Evolutionary conservation across 768 basidiomycete species (phyloP).

Genomic region (Xerocomellus amylosporus): DNA sequence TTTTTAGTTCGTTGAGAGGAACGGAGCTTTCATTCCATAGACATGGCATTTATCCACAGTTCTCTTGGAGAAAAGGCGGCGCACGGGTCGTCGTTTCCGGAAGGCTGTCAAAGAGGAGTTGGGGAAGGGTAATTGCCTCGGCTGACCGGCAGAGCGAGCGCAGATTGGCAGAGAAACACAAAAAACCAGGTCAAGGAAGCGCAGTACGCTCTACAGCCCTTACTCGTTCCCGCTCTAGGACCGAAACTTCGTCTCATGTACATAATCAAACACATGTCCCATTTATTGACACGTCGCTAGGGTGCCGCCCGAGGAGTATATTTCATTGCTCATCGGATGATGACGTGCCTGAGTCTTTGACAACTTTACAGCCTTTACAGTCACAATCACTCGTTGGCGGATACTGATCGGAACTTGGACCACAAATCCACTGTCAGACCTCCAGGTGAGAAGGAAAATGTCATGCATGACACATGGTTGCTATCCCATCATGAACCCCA

Average conservation of each 20-base stretch:
- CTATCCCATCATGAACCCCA: too few species aligned
- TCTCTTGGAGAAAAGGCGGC: constrained; percentile 22
- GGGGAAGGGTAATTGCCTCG: constrained; percentile 11
- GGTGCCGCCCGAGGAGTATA: constrained; percentile 1
- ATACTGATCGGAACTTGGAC: constrained; percentile 24
- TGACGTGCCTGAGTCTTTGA: not conserved
- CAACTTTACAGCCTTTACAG: constrained; percentile 1
- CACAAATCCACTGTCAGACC: constrained; percentile 1
- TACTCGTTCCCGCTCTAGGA: constrained; percentile 15
- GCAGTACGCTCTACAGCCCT: constrained; percentile 1
- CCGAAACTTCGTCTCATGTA: constrained; percentile 13
- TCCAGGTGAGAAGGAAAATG: constrained; percentile 13
- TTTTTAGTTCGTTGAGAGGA: constrained; percentile 5
- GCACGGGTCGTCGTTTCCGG: not conserved
- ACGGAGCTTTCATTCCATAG: constrained; percentile 2
- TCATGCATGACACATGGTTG: constrained; percentile 10
- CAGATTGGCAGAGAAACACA: constrained; percentile 5
- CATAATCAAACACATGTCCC: constrained; percentile 7
- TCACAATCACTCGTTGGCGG: constrained; percentile 16
- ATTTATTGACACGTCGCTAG: constrained; percentile 4
- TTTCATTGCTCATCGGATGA: constrained; percentile 14
- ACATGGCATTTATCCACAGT: constrained; percentile 1
- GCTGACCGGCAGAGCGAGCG: not conserved
- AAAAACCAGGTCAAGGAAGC: constrained; percentile 4
- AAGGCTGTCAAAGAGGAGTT: constrained; percentile 10